phyloP scores from a whole-genome alignment of 1,284 basidiomycete species.

The Tilletia caries region DNA sequence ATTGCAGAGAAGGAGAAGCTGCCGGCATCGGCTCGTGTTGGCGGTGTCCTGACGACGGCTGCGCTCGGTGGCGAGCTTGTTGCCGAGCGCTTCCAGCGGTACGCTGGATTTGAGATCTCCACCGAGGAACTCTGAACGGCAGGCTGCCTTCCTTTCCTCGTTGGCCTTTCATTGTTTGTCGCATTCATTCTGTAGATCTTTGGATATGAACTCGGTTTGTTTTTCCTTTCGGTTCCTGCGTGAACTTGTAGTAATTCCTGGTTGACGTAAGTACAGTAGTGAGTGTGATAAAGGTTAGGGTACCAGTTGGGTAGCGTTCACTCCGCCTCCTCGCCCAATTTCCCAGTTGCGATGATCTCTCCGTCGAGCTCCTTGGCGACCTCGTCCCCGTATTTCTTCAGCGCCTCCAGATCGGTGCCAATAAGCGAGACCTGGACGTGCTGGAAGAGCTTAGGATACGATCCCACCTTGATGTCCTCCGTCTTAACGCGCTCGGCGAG shows the following conservation, averaged over 20 bases:
- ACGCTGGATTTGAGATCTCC: slow-evolving; percentile 62
- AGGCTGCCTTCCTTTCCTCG: no score
- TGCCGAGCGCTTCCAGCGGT: slow-evolving; percentile 64
- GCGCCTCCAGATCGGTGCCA: slow-evolving; percentile 58
- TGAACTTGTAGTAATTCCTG: no score
- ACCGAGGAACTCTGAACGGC: slow-evolving; percentile 45
- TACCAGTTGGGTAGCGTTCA: no score
- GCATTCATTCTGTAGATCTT: no score
- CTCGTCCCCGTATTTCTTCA: slow-evolving; percentile 36
- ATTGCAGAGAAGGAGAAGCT: slow-evolving; percentile 59
- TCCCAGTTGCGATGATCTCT: slow-evolving; percentile 56
- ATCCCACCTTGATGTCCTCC: slow-evolving; percentile 77
- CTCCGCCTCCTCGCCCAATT: slow-evolving; percentile 53
- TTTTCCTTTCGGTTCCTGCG: no score
- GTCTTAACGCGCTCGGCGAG: slow-evolving; percentile 71
- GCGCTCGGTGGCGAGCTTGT: slow-evolving; percentile 71
- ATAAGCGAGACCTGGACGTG: slow-evolving; percentile 73
- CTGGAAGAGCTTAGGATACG: slow-evolving; percentile 55
- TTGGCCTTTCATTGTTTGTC: no score
- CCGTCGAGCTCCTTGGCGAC: slow-evolving; percentile 58
- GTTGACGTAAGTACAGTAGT: no score
- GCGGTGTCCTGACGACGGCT: slow-evolving; percentile 75
- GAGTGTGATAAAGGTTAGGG: no score
- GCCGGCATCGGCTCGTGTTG: slow-evolving; percentile 62
- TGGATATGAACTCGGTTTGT: no score